Evolutionary conservation across 2,329 filamentous ascomycete species (phyloP), one percentile per base, ranked within the genome.

Genomic region (Trichoderma harzianum): DNA sequence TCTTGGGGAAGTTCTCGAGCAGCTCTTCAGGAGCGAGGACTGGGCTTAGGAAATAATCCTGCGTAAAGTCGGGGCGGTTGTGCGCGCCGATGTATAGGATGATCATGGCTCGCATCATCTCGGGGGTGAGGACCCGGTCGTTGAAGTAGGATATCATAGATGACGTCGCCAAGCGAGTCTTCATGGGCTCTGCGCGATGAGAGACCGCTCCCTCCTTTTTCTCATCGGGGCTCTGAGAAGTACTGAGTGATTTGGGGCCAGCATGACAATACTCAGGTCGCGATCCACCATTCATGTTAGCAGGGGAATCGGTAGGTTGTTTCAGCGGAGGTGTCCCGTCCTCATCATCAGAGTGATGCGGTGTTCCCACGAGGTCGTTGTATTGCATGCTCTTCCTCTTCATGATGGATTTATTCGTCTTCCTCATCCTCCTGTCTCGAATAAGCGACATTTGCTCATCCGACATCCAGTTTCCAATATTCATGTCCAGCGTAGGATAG

Each of bases 61-160:
- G 93, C 32, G 90, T 90, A 80, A 99, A 98, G 79, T 98, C 94
- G 0, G 96, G 96, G 1, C 95, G 91, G 80, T 96, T 93, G 79
- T 98, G 93, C 0, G 95, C 94, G 0, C 96, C 96, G 70, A 99
- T 93, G 80, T 99, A 99, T 5, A 99, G 86, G 75, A 99, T 97
- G 75, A 99, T 97, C 95, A 99, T 98, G 74, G 95, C 94, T 36
- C 96, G 92, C 92, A 98, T 98, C 94, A 98, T 97, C 81, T 99
- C 96, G 0, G 96, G 95, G 0, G 94, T 95, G 16, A 99, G 86
- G 32, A 99, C 93, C 32, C 96, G 92, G 80, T 99, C 96, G 80
- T 97, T 96, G 81, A 98, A 97, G 82, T 98, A 98, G 0, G 95
- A 98, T 43, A 99, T 97, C 90, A 97, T 97, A n/a, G 92, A 95